phyloP scores from a whole-genome alignment of 2,329 filamentous ascomycete genomes.

The Eutypa lata region DNA sequence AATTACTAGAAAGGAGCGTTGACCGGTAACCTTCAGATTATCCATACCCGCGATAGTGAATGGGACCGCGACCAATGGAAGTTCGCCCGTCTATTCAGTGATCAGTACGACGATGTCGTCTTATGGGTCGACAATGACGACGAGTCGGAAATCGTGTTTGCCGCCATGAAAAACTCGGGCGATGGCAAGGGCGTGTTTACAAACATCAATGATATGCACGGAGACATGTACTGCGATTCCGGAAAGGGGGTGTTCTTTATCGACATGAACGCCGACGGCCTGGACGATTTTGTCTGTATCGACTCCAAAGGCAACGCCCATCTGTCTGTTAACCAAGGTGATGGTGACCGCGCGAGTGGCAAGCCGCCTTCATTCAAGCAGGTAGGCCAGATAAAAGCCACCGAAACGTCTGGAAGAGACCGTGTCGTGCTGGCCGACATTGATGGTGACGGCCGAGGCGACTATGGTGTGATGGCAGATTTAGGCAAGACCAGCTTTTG shows the following conservation, averaged over 20 bases:
- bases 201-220: constrained; percentile 13
- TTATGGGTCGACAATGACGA: constrained; percentile 26
- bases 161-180: constrained; percentile 4
- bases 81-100: constrained; percentile 17
- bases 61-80: constrained; percentile 21
- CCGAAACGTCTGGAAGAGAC: constrained; percentile 5
- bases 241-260: constrained; percentile 7
- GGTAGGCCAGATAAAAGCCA: constrained; percentile 15
- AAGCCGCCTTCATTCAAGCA: constrained; percentile 17
- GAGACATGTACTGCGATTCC: constrained; percentile 1
- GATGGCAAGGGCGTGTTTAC: constrained; percentile 7
- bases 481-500: constrained; percentile 27
- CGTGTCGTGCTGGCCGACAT: constrained; percentile 29
- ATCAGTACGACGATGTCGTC: constrained; percentile 16
- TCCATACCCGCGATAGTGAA: constrained; percentile 3
- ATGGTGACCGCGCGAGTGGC: constrained; percentile 3
- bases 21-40: constrained; percentile 3
- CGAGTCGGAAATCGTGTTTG: constrained; percentile 11
- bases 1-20: no score
- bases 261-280: constrained; percentile 17
- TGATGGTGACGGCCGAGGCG: constrained; percentile 29
- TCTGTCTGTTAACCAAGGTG: constrained; percentile 19
- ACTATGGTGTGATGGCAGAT: constrained; percentile 27
- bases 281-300: constrained; percentile 31
- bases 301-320: constrained; percentile 11